Percentiles rank a stretch among this genome's conserved stretches.
Evolutionary conservation across 306 rosid genomes (phyloP).

Genomic region (Cicer arietinum): DNA sequence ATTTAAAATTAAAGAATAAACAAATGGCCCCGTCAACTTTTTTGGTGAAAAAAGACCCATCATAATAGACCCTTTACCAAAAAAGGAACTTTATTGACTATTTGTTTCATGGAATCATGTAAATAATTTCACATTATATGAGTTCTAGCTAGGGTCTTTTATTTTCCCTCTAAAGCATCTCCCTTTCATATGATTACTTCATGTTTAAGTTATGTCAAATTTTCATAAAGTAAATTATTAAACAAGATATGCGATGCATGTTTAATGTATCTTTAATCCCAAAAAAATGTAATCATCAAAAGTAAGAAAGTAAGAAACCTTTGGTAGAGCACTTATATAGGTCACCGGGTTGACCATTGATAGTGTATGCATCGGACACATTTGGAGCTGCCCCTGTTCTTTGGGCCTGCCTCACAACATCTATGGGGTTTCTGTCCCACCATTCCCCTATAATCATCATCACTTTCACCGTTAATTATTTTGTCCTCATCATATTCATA

Average conservation of each 20-base stretch:
- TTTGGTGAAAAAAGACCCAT: not conserved
- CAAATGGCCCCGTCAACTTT: not conserved
- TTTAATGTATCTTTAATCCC: not conserved
- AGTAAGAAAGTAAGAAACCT: slow-evolving; percentile 49
- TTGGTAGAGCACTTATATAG: slow-evolving; percentile 86
- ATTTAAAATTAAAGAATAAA: not conserved
- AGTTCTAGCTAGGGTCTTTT: not conserved
- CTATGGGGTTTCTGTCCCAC: slow-evolving; percentile 92
- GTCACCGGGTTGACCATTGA: slow-evolving; percentile 97
- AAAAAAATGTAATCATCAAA: not conserved
- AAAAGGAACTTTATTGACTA: not conserved
- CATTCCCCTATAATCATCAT: slow-evolving; percentile 76
- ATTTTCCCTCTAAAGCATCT: not conserved
- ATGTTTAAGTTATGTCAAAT: slow-evolving; percentile 5
- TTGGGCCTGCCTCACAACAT: slow-evolving; percentile 68
- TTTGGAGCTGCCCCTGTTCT: slow-evolving; percentile 84
- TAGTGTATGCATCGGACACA: slow-evolving; percentile 81
- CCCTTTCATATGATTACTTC: not conserved
- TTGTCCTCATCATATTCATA: not conserved
- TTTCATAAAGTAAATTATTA: slow-evolving; percentile 18
- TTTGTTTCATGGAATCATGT: slow-evolving; percentile 5
- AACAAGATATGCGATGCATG: slow-evolving; percentile 27
- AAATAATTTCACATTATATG: slow-evolving; percentile 19
- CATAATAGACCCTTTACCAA: slow-evolving; percentile 7
- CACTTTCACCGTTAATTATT: slow-evolving; percentile 37